Evolutionary conservation across 176 grass and related monocot species (phyloP), one percentile per base, ranked within the genome.

Genomic region (Avena eriantha): DNA sequence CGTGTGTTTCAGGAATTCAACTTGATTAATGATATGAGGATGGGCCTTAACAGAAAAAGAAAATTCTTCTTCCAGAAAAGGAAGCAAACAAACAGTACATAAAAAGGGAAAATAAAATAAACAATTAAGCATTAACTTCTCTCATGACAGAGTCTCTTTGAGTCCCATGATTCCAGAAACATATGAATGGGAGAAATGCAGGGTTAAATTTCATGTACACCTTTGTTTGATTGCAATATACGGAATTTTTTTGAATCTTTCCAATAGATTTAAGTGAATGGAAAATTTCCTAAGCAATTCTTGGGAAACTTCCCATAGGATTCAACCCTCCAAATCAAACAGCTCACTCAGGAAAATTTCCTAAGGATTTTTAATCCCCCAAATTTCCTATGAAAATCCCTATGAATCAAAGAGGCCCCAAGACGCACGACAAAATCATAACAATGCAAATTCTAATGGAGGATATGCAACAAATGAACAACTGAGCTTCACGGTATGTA

Each of bases 1-100:
- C 69, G 16, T 72, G 86, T 21, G 81, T 73, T 77, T 83, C 77
- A 65, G 84, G 84, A 24, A 79, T 84, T 87, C 66, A 87, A 66
- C 68, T 6, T 73, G 10, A 45, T 2, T 3, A 22, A 47, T 72
- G 69, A n/a, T 72, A 22, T 22, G 5, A 22, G 4, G n/a, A 22
- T 21, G 69, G 69, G 46, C 19, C 19, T 13, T 45, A 46, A n/a
- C 1, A 1, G 35, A 8, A 10, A 41, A 43, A 1, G 1, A 21
- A 5, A 13, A 4, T 45, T 46, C 19, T 6, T 10, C 69, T 2
- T 46, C 69, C 1, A 4, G 19, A 22, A 72, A 22, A 10, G 14
- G 4, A 67, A 26, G 19, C 39, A 46, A 72, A 72, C 69, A 46
- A 72, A 46, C 18, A 43, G 0, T n/a, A 14, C 3, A 72, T 46